Conservation (phyloP, 2,329 filamentous ascomycete genomes). For the Camillea tinctor region DNA sequence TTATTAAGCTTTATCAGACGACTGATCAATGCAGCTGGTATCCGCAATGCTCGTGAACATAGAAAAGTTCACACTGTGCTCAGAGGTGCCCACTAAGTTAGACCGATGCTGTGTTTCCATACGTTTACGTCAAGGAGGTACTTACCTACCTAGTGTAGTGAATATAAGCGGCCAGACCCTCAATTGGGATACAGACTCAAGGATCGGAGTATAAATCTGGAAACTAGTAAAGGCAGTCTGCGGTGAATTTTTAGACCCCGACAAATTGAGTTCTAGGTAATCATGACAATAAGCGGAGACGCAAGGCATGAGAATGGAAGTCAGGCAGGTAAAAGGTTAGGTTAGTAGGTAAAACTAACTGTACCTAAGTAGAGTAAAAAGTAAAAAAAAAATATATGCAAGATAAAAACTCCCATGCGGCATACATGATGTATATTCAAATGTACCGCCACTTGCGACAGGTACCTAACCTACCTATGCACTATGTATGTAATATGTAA, state of each 20-base stretch:
- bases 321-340: neutral
- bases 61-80: neutral
- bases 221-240: neutral
- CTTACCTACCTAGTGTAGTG: too few relatives aligned
- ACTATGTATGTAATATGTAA: too few relatives aligned
- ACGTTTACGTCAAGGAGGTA: too few relatives aligned
- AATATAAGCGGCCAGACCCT: neutral
- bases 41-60: too few relatives aligned
- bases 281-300: neutral
- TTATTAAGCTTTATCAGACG: neutral
- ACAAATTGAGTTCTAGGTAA: neutral
- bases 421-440: neutral
- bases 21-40: too few relatives aligned
- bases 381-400: too few relatives aligned
- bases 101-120: neutral
- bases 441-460: neutral
- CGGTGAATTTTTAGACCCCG: neutral
- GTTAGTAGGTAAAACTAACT: too few relatives aligned
- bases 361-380: too few relatives aligned
- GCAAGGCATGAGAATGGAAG: neutral
- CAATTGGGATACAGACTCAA: neutral
- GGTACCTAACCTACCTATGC: too few relatives aligned
- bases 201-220: neutral
- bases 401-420: neutral
- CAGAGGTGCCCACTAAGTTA: neutral